Evolutionary conservation across 495 filamentous ascomycete genomes (phyloP).

Genomic region (Ramalina intermedia): DNA sequence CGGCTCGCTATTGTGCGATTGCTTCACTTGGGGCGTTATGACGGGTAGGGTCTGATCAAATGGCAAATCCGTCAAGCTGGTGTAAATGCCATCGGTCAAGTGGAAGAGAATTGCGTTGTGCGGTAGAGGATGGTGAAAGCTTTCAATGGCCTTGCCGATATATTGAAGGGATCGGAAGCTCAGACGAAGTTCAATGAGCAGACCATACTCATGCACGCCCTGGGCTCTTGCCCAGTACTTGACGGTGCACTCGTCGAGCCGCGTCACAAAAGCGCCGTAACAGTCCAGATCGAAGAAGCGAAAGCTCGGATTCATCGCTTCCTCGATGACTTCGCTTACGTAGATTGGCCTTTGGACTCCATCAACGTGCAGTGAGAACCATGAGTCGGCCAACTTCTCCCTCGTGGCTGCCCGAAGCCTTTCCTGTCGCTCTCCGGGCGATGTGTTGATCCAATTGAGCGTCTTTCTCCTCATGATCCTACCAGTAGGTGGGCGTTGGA

Average conservation of each 20-base stretch:
- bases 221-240: constrained; percentile 63
- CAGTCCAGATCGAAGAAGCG: constrained; percentile 66
- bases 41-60: constrained; percentile 18
- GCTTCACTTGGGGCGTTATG: constrained; percentile 28
- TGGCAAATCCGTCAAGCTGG: constrained; percentile 47
- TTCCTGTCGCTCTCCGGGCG: constrained; percentile 53
- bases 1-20: constrained; percentile 24
- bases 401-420: constrained; percentile 60
- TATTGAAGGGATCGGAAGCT: constrained; percentile 61
- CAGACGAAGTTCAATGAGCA: constrained; percentile 59
- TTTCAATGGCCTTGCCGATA: constrained; percentile 62
- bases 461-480: constrained; percentile 50
- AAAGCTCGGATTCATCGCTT: constrained; percentile 83
- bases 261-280: constrained; percentile 49
- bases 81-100: constrained; percentile 81
- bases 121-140: constrained; percentile 61
- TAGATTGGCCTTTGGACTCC: constrained; percentile 61
- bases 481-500: constrained; percentile 12
- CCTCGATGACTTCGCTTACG: constrained; percentile 68
- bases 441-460: constrained; percentile 50
- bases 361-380: constrained; percentile 71
- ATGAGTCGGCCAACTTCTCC: constrained; percentile 66
- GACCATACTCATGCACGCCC: constrained; percentile 39
- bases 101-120: constrained; percentile 78
- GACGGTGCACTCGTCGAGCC: constrained; percentile 48